Percentiles rank a stretch among this genome's conserved stretches.
Conservation (phyloP, 179 eudicot species). For the Actinidia chinensis region DNA sequence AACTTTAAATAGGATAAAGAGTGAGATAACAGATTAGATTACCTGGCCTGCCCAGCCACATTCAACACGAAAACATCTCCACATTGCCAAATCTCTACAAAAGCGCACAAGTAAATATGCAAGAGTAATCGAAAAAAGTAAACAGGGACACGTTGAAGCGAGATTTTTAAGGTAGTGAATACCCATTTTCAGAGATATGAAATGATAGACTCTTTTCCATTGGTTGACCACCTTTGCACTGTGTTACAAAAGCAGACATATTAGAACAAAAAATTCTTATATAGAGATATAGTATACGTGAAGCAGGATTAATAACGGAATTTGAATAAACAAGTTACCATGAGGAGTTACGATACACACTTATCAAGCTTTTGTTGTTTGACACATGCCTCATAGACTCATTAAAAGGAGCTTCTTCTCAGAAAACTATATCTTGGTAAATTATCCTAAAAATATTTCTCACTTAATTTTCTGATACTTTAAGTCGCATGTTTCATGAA, state of each 20-base stretch:
- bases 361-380: neutral
- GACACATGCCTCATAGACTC: neutral
- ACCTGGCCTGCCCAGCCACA: conserved; percentile 56
- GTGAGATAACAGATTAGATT: conserved; percentile 16
- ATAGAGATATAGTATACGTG: no score
- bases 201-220: conserved; percentile 40
- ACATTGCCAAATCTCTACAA: conserved; percentile 40
- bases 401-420: no score
- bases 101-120: neutral
- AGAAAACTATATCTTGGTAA: neutral
- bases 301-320: neutral
- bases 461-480: no score
- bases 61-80: conserved; percentile 42
- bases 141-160: neutral
- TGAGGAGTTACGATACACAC: neutral
- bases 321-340: neutral
- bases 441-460: no score
- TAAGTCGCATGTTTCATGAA: neutral
- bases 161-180: neutral
- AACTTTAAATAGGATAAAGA: neutral
- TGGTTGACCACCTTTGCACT: conserved; percentile 44
- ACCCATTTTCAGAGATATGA: conserved; percentile 34
- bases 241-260: conserved; percentile 6
- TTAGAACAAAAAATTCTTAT: neutral
- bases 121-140: neutral